Evolutionary conservation across 495 filamentous ascomycete genomes (phyloP), one percentile per base, ranked within the genome.

Genomic region (Aspergillus hancockii): DNA sequence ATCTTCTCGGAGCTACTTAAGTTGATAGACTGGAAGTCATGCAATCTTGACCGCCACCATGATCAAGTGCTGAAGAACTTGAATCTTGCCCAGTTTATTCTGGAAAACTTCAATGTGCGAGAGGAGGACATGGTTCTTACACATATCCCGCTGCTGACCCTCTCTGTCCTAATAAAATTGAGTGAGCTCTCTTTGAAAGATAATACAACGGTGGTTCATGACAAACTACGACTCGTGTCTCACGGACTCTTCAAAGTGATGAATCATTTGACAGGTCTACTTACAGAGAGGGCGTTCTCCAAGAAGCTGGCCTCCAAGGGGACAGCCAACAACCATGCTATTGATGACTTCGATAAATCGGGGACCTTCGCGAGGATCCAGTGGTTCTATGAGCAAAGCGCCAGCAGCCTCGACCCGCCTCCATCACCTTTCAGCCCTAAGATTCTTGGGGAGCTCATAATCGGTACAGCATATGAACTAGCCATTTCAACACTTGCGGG

Each of bases 81-180:
- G 53, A 81, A 84, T 21, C 79, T 96, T 28, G 87, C 92, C 51
- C 83, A 81, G 43, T 99, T 98, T 68, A 86, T 96, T 41, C 75
- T 97, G 58, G 76, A 83, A 4, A 85, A 91, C 58, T 99, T 98
- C 81, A 98, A 97, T 74, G 82, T 98, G 34, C 85, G 87, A 52
- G 94, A 98, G 71, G 93, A 98, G 69, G 94, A 99, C 67, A 98
- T 99, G 94, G 70, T 96, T 34, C 77, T 88, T 30, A 73, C 89
- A 4, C 94, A 99, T 74, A 87, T 91, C 32, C 94, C 94, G 49
- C 71, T 94, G 18, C 76, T 90, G 54, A 83, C 83, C 16, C 68
- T 96, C 14, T 82, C 87, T 10, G 73, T 90, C 12, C 74, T 96
- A 12, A 76, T 84, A n/a, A 87, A 78, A 51, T 71, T 73, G 65